Base-by-base conservation (phyloP, 1,284 basidiomycete species). In the Afroboletus lepidellus region DNA sequence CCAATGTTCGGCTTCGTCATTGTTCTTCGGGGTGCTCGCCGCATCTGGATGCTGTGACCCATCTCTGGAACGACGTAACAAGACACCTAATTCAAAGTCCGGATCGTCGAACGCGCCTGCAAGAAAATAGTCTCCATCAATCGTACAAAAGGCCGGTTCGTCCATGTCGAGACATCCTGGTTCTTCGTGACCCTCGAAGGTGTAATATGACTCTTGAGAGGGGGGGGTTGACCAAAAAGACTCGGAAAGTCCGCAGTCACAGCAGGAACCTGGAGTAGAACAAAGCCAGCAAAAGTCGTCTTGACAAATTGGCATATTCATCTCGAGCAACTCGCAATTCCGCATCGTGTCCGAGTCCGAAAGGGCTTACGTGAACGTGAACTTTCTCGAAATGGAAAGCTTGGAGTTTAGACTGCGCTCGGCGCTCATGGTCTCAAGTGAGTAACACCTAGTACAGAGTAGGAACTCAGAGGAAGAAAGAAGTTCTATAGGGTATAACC, bases 401-500 rank as follows among this genome's bases (percentile, higher is more conserved):
- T n/a, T n/a, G n/a, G n/a, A n/a, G n/a, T n/a, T n/a, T n/a, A n/a
- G n/a, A n/a, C n/a, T n/a, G n/a, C n/a, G n/a, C n/a, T n/a, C n/a
- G n/a, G n/a, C 27, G 29, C 29, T 30, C 29, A 30, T 30, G 9
- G 29, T 30, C 13, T 30, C 29, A 30, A 30, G 4, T 6, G 13
- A 8, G 9, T 8, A 30, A 12, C 29, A 30, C 9, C 29, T 12
- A 11, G 29, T 30, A 12, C 29, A 12, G 9, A 30, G 29, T 8
- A 11, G 29, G 9, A 30, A 6, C 9, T 12, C 29, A 30, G 29
- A 6, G 29, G 13, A 30, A 30, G 21, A 38, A 8, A n/a, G 11
- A 34, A 1, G 3, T 39, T 44, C 27, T 62, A 73, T 54, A 70
- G 59, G 33, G 49, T 59, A 61, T 72, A 77, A 37, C 70, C 69